These are phyloP conservation scores for Garcia nutans DNA, from an alignment of 345 rosid genomes.

Conservation along the genomic window DNA sequence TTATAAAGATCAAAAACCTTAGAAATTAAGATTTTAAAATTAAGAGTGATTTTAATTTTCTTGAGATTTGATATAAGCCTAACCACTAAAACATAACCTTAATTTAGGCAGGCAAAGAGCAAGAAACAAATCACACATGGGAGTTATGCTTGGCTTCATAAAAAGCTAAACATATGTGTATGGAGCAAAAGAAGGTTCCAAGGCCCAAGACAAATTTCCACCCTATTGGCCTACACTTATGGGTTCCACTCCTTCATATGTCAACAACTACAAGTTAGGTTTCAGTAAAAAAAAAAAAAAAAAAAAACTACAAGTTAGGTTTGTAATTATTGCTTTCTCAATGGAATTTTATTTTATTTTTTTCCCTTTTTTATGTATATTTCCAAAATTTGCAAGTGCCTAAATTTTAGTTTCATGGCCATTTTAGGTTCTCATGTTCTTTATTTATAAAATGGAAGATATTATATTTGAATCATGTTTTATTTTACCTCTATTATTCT, in stretches of 20 bases:
- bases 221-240: constrained; percentile 6
- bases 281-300: no score
- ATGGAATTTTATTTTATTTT: not conserved
- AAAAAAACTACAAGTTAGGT: not conserved
- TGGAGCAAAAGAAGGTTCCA: constrained; percentile 9
- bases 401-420: no score
- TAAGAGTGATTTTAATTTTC: no score
- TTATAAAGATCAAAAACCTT: no score
- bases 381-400: no score
- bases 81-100: no score
- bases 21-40: no score
- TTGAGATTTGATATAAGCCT: not conserved
- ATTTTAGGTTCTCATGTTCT: no score
- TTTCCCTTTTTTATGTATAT: no score
- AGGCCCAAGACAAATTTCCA: constrained; percentile 10
- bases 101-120: not conserved
- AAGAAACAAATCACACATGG: not conserved
- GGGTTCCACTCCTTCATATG: not conserved
- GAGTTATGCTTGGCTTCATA: not conserved
- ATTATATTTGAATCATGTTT: no score
- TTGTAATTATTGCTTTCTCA: not conserved
- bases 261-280: not conserved
- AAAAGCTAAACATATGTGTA: not conserved
- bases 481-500: no score
- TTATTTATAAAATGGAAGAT: no score